Evolutionary conservation across 2,329 filamentous ascomycete species (phyloP).

Genomic region (Claviceps monticola): DNA sequence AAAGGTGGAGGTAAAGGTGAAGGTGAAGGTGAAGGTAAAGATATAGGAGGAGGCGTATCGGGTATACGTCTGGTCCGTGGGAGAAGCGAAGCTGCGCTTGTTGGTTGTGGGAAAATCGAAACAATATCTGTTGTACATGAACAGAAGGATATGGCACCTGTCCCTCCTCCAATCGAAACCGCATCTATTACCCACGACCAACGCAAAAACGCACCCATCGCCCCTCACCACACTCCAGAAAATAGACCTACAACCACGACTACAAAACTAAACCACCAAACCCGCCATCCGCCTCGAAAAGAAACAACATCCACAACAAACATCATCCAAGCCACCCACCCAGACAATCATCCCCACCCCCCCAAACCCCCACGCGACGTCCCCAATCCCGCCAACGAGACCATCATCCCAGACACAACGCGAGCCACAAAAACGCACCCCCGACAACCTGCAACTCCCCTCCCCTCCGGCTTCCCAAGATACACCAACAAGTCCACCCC

Average conservation of each 20-base stretch:
- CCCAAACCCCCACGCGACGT: not conserved
- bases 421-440: constrained; percentile 19
- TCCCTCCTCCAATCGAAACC: too few relatives aligned
- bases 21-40: too few relatives aligned
- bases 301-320: not conserved
- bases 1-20: too few relatives aligned
- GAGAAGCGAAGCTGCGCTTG: too few relatives aligned
- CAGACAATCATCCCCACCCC: not conserved
- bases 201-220: not conserved
- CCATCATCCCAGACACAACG: constrained; percentile 15
- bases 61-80: too few relatives aligned
- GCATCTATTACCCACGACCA: not conserved
- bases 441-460: constrained; percentile 8
- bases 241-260: too few relatives aligned
- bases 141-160: too few relatives aligned
- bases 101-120: too few relatives aligned
- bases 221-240: not conserved
- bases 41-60: too few relatives aligned
- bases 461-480: not conserved
- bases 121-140: too few relatives aligned
- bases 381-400: constrained; percentile 11
- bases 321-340: constrained; percentile 19
- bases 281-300: not conserved
- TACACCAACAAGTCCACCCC: not conserved
- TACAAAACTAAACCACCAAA: too few relatives aligned